A percentile compares a stretch with the other conserved stretches of the same genome.
Evolutionary conservation across 352 stramenopile species (phyloP).

Genomic region (Aphanomyces invadans): DNA sequence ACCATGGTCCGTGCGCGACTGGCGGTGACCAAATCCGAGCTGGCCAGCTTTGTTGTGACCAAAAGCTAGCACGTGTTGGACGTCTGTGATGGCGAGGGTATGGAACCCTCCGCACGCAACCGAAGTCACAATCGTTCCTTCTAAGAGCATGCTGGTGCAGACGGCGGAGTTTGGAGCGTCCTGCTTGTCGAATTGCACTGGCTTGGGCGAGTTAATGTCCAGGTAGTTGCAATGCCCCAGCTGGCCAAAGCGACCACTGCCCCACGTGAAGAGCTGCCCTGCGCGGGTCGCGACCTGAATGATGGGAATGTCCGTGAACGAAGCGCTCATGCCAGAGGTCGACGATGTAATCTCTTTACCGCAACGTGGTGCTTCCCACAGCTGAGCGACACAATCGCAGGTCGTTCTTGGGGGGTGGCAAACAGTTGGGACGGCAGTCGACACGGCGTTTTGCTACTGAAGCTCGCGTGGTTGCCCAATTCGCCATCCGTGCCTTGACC

Average conservation of each 20-base stretch:
- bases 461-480: conserved; percentile 43
- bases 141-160: conserved; percentile 39
- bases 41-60: conserved; percentile 75
- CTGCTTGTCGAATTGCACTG: conserved; percentile 39
- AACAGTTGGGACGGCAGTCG: conserved; percentile 32
- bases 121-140: conserved; percentile 51
- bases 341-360: conserved; percentile 33
- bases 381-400: conserved; percentile 42
- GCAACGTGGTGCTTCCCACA: conserved; percentile 69
- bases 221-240: conserved; percentile 53
- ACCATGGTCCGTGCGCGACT: conserved; percentile 42
- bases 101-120: conserved; percentile 59
- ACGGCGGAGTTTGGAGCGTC: conserved; percentile 27
- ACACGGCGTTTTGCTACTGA: conserved; percentile 33
- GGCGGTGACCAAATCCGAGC: conserved; percentile 50
- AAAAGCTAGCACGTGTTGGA: conserved; percentile 67
- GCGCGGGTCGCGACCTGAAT: conserved; percentile 32
- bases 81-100: conserved; percentile 67
- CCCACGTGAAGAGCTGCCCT: conserved; percentile 63
- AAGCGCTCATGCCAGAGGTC: no score
- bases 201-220: conserved; percentile 34
- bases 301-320: no score
- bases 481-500: conserved; percentile 51
- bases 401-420: conserved; percentile 32
- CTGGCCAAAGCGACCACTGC: conserved; percentile 66